Conservation (phyloP, 108 stramenopile genomes). For the Pseudonitzschia multistriata region DNA sequence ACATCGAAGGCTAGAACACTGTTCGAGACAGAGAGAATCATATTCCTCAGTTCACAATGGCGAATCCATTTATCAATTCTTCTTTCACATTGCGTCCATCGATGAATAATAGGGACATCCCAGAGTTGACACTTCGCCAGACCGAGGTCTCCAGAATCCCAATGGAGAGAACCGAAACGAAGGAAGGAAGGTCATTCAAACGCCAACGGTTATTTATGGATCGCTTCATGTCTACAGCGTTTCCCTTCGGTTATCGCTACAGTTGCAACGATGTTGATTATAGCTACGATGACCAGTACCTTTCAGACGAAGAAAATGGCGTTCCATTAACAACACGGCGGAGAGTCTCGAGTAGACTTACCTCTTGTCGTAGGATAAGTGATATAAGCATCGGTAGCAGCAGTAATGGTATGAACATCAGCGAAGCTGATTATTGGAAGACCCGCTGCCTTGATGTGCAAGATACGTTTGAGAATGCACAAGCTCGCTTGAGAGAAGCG, state of each 20-base stretch:
- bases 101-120: constrained; percentile 7
- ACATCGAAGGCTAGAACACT: not conserved
- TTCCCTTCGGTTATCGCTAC: not conserved
- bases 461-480: constrained; percentile 18
- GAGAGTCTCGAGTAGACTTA: not conserved
- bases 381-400: not conserved
- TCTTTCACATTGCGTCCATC: constrained; percentile 18
- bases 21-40: not conserved
- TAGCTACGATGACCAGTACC: constrained; percentile 8
- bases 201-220: constrained; percentile 15
- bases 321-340: not conserved
- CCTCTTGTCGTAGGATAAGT: not conserved
- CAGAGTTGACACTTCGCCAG: constrained; percentile 11
- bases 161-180: not conserved
- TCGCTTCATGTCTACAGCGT: not conserved
- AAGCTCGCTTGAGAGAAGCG: constrained; percentile 22
- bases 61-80: constrained; percentile 11
- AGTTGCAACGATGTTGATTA: not conserved
- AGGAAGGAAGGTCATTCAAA: not conserved
- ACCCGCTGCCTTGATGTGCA: constrained; percentile 29
- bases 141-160: constrained; percentile 9
- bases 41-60: not conserved
- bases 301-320: constrained; percentile 7
- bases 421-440: constrained; percentile 28
- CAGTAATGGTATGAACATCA: not conserved